These are phyloP conservation scores for Boletales sp. DNA, from an alignment of 768 basidiomycete species.

Conservation along the genomic window DNA sequence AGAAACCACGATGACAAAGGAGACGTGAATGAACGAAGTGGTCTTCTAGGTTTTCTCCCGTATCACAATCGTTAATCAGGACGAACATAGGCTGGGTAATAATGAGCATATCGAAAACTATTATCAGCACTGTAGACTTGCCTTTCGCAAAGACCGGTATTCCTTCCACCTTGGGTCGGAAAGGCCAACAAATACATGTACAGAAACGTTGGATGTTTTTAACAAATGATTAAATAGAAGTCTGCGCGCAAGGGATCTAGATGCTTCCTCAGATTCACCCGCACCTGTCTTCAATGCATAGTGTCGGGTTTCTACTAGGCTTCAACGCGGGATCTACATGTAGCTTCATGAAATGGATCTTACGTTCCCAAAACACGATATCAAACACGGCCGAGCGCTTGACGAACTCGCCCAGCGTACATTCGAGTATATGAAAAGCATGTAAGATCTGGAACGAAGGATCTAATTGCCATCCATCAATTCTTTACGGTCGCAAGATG, in stretches of 20 bases:
- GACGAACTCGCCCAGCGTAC: slow-evolving; percentile 45
- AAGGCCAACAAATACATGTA: slow-evolving; percentile 45
- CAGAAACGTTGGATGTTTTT: slow-evolving; percentile 34
- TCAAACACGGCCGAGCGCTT: slow-evolving; percentile 55
- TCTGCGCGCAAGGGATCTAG: slow-evolving; percentile 49
- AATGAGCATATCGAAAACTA: slow-evolving; percentile 7
- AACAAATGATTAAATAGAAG: slow-evolving; percentile 50
- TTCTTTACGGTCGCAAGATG: too few relatives aligned
- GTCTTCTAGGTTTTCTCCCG: slow-evolving; percentile 8
- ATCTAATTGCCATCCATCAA: slow-evolving; percentile 32
- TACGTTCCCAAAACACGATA: slow-evolving; percentile 61
- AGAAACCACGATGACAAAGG: slow-evolving; percentile 46
- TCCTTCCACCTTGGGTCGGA: slow-evolving; percentile 47
- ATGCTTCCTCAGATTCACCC: slow-evolving; percentile 35
- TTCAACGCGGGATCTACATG: background rate
- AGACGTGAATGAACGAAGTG: slow-evolving; percentile 25
- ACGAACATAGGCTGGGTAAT: slow-evolving; percentile 60
- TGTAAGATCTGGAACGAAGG: slow-evolving; percentile 61
- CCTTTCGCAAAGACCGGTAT: slow-evolving; percentile 42
- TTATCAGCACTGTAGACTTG: slow-evolving; percentile 11
- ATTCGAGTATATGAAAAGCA: slow-evolving; percentile 53
- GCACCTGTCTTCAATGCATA: slow-evolving; percentile 38
- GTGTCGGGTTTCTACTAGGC: slow-evolving; percentile 41
- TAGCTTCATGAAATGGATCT: background rate
- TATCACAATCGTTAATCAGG: slow-evolving; percentile 53